phyloP scores from a whole-genome alignment of 345 rosid species.

The Pistacia integerrima region DNA sequence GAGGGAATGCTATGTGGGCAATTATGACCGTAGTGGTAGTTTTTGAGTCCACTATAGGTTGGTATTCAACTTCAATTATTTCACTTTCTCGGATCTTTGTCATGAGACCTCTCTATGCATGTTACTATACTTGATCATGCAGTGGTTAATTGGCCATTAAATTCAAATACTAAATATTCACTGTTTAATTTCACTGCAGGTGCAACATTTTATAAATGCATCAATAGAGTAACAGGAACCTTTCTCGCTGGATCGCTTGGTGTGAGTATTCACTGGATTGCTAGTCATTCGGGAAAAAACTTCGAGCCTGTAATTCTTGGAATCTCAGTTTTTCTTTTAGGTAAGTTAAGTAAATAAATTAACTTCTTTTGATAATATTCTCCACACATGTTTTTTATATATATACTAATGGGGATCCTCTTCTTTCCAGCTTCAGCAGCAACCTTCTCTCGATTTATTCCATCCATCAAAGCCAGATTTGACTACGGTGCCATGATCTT shows the following conservation, averaged over 20 bases:
- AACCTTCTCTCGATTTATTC: constrained; percentile 77
- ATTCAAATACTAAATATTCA: not conserved
- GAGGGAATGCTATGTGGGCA: constrained; percentile 79
- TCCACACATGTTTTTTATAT: too few relatives aligned
- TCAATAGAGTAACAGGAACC: constrained; percentile 67
- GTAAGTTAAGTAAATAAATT: constrained; percentile 28
- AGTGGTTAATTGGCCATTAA: not conserved
- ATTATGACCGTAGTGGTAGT: constrained; percentile 81
- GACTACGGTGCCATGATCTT: constrained; percentile 81
- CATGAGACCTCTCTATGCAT: not conserved
- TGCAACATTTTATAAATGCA: constrained; percentile 62
- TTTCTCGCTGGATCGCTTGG: constrained; percentile 70
- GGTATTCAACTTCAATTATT: constrained; percentile 11
- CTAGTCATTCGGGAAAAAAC: constrained; percentile 48
- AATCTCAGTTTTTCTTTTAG: constrained; percentile 60
- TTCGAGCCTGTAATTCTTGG: constrained; percentile 61
- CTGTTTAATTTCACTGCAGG: constrained; percentile 39
- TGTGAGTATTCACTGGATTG: constrained; percentile 65
- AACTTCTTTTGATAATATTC: too few relatives aligned
- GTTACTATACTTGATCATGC: not conserved
- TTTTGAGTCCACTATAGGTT: constrained; percentile 65
- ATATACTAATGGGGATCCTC: not conserved
- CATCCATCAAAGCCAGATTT: constrained; percentile 63
- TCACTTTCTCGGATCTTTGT: not conserved
- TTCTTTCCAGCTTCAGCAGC: constrained; percentile 61